Base-by-base conservation (phyloP, 257 asterid genomes). In the Solanum paucissectum region DNA sequence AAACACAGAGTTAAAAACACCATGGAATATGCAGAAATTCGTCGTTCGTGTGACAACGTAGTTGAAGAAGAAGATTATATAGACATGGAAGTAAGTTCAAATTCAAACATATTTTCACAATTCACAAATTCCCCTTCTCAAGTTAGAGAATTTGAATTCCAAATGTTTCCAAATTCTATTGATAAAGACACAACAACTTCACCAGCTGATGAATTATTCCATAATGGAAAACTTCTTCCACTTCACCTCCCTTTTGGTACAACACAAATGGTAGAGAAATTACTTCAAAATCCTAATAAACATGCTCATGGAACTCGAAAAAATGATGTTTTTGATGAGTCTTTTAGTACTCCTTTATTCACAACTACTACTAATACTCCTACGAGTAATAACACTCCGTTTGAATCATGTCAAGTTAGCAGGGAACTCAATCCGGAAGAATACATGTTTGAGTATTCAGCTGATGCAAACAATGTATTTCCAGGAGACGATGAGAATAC, bases 181-280 rank as follows among this genome's bases (percentile, higher is more conserved):
- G 94, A 92, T 40, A 90, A 88, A 49, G 96, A 89, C 86, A 87
- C 95, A 84, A 90, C 96, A 4, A 93, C 96, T 16, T 93, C 98
- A 6, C 95, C 98, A 0, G 99, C 99, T 1, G 99, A 96, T 85
- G 96, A 96, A 76, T 95, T 96, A 88, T 96, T 96, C 94, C 93
- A 93, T 93, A 96, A 93, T 92, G 99, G 99, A 1, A 94, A 94
- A 60, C 98, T 96, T 90, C 99, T 96, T 72, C 99, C 99, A 25
- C 99, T 96, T 87, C 99, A 94, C 87, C 96, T 94, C 90, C 98
- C 96, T 3, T 97, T 98, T 14, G 94, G 98, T 42, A 90, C 95
- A 84, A 90, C 94, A 87, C 93, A 95, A 87, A 94, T 96, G 96
- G 94, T 94, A 29, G 95, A 94, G 82, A 95, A 93, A 83, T 93